Evolutionary conservation across 805 yeast genomes (phyloP).

Genomic region (Kazachstania kunashirensis): DNA sequence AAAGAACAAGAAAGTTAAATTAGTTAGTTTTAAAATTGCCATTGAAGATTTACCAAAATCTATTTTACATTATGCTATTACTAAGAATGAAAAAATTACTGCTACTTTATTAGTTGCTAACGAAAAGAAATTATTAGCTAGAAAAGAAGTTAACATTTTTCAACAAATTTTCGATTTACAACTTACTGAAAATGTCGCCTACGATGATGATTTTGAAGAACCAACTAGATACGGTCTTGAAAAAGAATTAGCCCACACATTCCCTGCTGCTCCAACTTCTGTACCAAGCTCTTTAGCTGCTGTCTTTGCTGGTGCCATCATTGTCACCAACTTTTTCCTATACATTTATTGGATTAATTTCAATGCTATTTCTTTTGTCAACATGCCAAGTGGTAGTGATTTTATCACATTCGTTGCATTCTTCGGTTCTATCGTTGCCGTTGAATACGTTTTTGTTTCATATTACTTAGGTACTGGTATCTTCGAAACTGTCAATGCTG

Average conservation of each 20-base stretch:
- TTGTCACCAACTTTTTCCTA: slow-evolving; percentile 35
- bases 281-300: slow-evolving; percentile 44
- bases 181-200: slow-evolving; percentile 1
- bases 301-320: slow-evolving; percentile 38
- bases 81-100: slow-evolving; percentile 10
- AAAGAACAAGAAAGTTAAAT: slow-evolving; percentile 9
- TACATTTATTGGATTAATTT: slow-evolving; percentile 36
- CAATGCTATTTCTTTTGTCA: slow-evolving; percentile 20
- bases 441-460: slow-evolving; percentile 23
- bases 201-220: slow-evolving; percentile 5
- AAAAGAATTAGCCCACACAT: slow-evolving; percentile 57
- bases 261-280: slow-evolving; percentile 44
- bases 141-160: slow-evolving; percentile 9
- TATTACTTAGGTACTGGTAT: slow-evolving; percentile 28
- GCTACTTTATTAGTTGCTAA: slow-evolving; percentile 18
- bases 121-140: background rate
- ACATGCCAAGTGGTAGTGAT: slow-evolving; percentile 20
- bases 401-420: slow-evolving; percentile 19
- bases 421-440: slow-evolving; percentile 19
- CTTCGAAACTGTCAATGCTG: slow-evolving; percentile 22
- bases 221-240: slow-evolving; percentile 34
- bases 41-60: slow-evolving; percentile 15
- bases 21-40: slow-evolving; percentile 7
- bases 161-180: slow-evolving; percentile 15
- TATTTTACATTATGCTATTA: slow-evolving; percentile 15